phyloP scores from a whole-genome alignment of 768 basidiomycete genomes.

The Naganishia friedmannii region DNA sequence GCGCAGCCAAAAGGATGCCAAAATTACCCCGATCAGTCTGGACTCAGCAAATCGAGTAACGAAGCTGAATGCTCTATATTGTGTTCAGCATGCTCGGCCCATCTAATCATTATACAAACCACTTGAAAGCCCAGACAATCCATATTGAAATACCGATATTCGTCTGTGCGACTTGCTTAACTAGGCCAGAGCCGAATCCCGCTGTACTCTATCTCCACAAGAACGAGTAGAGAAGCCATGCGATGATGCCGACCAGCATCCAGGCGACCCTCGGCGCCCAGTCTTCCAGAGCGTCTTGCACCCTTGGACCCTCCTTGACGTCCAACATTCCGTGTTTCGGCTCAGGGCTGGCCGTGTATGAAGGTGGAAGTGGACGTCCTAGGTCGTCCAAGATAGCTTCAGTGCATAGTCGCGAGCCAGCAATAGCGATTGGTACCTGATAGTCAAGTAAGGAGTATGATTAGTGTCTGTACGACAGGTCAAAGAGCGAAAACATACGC shows the following conservation, averaged over 20 bases:
- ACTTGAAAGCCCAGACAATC: too few species aligned
- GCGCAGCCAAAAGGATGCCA: too few species aligned
- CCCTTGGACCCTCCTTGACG: conserved; percentile 2
- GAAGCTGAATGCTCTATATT: too few species aligned
- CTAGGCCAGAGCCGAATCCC: too few species aligned
- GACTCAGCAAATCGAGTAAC: too few species aligned
- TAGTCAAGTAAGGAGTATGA: neutral
- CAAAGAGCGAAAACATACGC: conserved; percentile 30
- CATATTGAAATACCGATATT: too few species aligned
- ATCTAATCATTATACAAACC: too few species aligned
- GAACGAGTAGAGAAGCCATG: neutral
- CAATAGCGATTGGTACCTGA: conserved; percentile 53
- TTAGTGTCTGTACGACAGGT: too few species aligned
- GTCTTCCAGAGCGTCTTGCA: conserved; percentile 25
- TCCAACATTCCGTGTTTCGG: conserved; percentile 23
- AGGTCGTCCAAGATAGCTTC: conserved; percentile 51
- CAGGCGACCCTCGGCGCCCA: conserved; percentile 7
- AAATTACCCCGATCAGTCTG: too few species aligned
- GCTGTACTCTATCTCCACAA: neutral
- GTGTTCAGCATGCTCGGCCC: too few species aligned
- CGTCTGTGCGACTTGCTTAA: too few species aligned
- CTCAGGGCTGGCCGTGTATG: conserved; percentile 24
- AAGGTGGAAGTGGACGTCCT: conserved; percentile 36
- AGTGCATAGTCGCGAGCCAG: conserved; percentile 52
- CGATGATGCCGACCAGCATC: conserved; percentile 18